Evolutionary conservation across 2,329 filamentous ascomycete genomes (phyloP).

Genomic region (Ascochyta rabiei): DNA sequence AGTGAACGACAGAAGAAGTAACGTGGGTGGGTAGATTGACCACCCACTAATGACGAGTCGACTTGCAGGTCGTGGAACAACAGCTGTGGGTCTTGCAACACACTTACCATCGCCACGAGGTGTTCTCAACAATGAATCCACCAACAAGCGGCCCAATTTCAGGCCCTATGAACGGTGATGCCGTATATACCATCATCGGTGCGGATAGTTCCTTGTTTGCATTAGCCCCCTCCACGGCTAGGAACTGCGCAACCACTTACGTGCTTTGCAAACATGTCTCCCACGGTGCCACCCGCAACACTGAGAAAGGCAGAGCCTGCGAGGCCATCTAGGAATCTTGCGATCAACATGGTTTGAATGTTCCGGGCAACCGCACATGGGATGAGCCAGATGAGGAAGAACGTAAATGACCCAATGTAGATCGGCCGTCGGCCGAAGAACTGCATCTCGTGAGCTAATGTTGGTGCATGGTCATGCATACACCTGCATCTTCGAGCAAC

Average conservation of each 20-base stretch:
- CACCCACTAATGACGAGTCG: constrained; percentile 4
- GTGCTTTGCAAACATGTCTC: constrained; percentile 61
- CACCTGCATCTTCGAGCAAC: constrained; percentile 18
- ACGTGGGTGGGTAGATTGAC: neutral
- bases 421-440: constrained; percentile 85
- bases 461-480: constrained; percentile 3
- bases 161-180: constrained; percentile 59
- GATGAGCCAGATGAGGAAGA: constrained; percentile 81
- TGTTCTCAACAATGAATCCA: constrained; percentile 81
- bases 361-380: constrained; percentile 82
- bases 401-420: constrained; percentile 74
- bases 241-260: constrained; percentile 25
- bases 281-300: constrained; percentile 84
- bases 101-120: constrained; percentile 62
- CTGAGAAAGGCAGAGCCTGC: constrained; percentile 66
- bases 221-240: constrained; percentile 15
- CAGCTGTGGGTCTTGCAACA: constrained; percentile 12
- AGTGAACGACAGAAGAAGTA: constrained; percentile 16
- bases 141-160: constrained; percentile 67
- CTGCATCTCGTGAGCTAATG: constrained; percentile 39
- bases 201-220: constrained; percentile 64
- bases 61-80: constrained; percentile 10
- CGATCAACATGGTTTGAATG: constrained; percentile 78
- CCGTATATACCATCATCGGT: constrained; percentile 79
- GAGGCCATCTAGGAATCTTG: constrained; percentile 78